Base-by-base conservation (phyloP, 805 yeast species). In the Yamadazyma sp. region DNA sequence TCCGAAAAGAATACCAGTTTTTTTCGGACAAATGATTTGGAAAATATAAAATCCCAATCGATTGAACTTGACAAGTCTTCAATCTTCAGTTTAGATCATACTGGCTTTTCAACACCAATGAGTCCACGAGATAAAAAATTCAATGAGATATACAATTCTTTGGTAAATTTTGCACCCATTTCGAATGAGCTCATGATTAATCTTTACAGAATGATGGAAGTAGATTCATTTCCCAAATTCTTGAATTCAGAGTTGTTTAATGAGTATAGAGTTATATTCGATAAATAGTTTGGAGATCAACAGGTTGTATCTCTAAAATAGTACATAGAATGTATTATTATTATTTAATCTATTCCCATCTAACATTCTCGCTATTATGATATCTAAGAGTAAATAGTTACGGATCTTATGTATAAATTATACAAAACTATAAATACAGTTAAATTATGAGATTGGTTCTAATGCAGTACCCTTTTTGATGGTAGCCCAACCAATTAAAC, bases 401-500 rank as follows among this genome's bases (percentile, higher is more conserved):
- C 8, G 12, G 12, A 13, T 7, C 12, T 7, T 23, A 23, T 7
- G 5, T n/a, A 23, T 11, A 23, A 6, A 23, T 23, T 14, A 23
- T 33, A 30, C 24, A 31, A 11, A 29, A 26, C 55, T 46, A 48
- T 50, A 49, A 47, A 44, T 49, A 50, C 49, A 50, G 36, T 37
- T 30, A 35, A 28, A 26, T 23, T 31, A 30, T n/a, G 73, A 73
- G 52, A 80, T 68, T 50, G 93, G 93, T 57, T 85, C 94, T 60
- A 85, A 75, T 39, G 89, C 82, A 42, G 89, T 82, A 68, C 96
- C 96, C 69, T 86, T 87, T 69, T 85, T 85, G 62, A 89, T 91
- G 33, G 96, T 88, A 52, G 98, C 99, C 99, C 99, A 93, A 55
- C 99, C 99, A 70, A 93, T 93, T 62, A 93, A 76, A 77, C 99